Evolutionary conservation across 2,329 filamentous ascomycete genomes (phyloP), one percentile per base, ranked within the genome.

Genomic region (Chrysosphaeria jannelii): DNA sequence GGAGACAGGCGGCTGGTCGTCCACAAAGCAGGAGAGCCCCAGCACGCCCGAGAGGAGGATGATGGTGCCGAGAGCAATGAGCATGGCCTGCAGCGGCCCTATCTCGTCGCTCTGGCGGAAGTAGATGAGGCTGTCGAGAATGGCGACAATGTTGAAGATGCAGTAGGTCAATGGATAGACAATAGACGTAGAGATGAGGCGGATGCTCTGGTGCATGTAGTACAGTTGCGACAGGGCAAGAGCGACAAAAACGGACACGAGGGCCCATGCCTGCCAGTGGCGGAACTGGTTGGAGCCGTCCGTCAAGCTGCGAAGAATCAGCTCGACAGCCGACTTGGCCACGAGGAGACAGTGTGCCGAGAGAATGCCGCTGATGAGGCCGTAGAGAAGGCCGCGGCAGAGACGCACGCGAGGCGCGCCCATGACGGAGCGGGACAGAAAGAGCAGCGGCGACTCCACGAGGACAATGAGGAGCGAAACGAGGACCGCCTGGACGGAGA

Each of bases 61-160:
- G 15, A 65, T 53, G 1, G 81, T 93, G 8, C 85, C 85, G 2
- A 97, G 44, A 0, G 78, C 62, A 30, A 93, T 89, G 20, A 88
- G 57, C 18, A 64, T 62, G 10, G 72, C 81, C 36, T 75, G 67
- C 3, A 85, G 45, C 1, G 63, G 53, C 10, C 67, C 64, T 30
- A 97, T 62, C 26, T 72, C 57, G 31, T 76, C 68, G 25, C 69
- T 71, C 44, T 97, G 85, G 35, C 70, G 59, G 47, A 93, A 97
- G 46, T 93, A 97, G 36, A 97, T 90, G 34, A 97, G 55, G 15
- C 85, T 85, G 44, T 97, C 85, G 34, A 93, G 52, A 34, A 97
- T 97, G 33, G 85, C 85, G 38, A 93, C 79, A 37, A 97, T 90
- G 52, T 97, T 97, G 55, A 93, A 97, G 32, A 93, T 64, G 53